Base-by-base conservation (phyloP, 305 asterid genomes). In the Fraxinus xanthoxyloides region DNA sequence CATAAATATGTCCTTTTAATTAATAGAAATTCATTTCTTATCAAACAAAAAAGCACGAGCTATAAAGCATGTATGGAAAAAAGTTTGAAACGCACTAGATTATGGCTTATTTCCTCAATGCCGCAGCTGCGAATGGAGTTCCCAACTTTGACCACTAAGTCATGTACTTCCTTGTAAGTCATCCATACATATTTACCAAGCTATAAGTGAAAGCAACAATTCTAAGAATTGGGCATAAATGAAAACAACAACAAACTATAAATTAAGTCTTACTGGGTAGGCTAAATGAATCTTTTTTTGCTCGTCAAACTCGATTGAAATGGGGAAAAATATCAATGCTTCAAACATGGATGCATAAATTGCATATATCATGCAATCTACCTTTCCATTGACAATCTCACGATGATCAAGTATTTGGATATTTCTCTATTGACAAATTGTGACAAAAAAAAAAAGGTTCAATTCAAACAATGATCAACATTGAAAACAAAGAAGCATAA, bases 351-450 rank as follows among this genome's bases (percentile, higher is more conserved):
- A 84, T 43, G 82, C 77, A 78, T 80, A 78, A 76, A 83, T 61
- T 12, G 51, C 38, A 28, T 35, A 31, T 23, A 26, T 26, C 54
- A 77, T 36, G 51, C 59, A 7, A 54, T 74, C 30, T 90, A 95
- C n/a, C 96, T 95, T 90, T 83, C 98, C 99, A 82, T 88, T 8
- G 81, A 89, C 89, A 75, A 90, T 79, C 82, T 95, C 95, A 72
- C 97, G 94, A 77, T 84, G 90, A 74, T 98, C 98, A 87, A 95
- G 98, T 95, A 59, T 92, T 82, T 77, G 99, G 99, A 85, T 89
- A 90, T 80, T 92, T 93, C 78, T 95, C 94, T 32, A 93, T 98
- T 19, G 99, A 90, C 90, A 91, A 72, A 77, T 98, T 93, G 92
- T 26, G 77, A 28, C 84, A n/a, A n/a, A n/a, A 88, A 77, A 70